Evolutionary conservation across 2,329 filamentous ascomycete species (phyloP).

Genomic region (Pseudogymnoascus sp.): DNA sequence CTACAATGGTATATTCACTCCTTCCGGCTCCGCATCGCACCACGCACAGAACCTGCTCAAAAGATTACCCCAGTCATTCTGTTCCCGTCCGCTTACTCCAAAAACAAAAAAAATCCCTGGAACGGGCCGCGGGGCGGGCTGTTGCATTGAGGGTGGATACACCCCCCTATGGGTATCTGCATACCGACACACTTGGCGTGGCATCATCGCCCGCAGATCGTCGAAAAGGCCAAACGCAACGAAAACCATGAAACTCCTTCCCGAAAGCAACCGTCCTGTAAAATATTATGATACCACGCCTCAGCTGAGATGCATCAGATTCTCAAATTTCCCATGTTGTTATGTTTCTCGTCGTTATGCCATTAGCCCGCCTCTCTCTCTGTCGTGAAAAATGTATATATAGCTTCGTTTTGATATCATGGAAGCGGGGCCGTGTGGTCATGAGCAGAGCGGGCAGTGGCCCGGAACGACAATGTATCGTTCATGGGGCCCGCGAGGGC

Average conservation of each 20-base stretch:
- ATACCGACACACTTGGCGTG: conserved; percentile 3
- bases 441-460: conserved; percentile 47
- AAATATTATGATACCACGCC: conserved; percentile 2
- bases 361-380: neutral
- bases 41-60: neutral
- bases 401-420: neutral
- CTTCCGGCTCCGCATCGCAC: neutral
- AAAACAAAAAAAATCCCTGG: neutral
- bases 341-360: neutral
- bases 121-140: conserved; percentile 7
- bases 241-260: neutral
- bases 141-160: neutral
- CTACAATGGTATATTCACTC: neutral
- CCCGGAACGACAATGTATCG: conserved; percentile 65
- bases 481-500: conserved; percentile 61
- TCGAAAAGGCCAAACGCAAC: neutral
- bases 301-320: neutral
- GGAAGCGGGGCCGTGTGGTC: neutral
- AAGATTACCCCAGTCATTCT: neutral
- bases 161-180: neutral
- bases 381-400: neutral
- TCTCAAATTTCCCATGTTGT: neutral
- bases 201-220: neutral
- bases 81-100: neutral
- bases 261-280: neutral